Conservation (phyloP, 768 basidiomycete species). For the Pleurotus ostreatus region DNA sequence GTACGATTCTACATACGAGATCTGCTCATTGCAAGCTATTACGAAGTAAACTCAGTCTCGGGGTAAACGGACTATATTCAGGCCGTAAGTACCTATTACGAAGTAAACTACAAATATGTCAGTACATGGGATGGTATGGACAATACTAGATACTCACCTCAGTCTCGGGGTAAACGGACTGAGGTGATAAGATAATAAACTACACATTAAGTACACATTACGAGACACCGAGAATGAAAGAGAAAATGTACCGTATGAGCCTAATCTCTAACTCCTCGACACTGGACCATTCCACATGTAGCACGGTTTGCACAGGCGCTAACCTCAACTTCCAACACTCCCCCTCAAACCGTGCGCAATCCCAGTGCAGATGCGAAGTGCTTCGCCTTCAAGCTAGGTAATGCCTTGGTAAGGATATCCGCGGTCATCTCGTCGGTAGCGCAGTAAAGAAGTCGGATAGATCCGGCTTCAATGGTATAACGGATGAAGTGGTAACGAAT, state of each 20-base stretch:
- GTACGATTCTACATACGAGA: too few relatives aligned
- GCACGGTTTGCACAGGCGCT: not conserved
- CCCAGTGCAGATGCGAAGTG: conserved; percentile 7
- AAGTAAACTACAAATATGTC: not conserved
- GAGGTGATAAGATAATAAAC: not conserved
- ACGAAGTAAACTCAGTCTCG: not conserved
- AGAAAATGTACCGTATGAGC: not conserved
- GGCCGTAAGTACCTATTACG: not conserved
- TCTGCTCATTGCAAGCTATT: not conserved
- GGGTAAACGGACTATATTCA: not conserved
- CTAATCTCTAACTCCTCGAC: not conserved
- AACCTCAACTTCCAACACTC: conserved; percentile 2
- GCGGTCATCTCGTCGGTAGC: conserved; percentile 21
- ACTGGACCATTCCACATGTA: not conserved
- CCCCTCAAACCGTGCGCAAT: conserved; percentile 5
- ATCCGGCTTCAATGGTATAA: not conserved
- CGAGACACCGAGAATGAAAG: not conserved
- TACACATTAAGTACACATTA: not conserved
- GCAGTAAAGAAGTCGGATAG: conserved; percentile 11
- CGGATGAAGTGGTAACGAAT: conserved; percentile 8
- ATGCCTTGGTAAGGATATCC: conserved; percentile 23
- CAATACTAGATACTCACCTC: not conserved
- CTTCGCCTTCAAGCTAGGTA: conserved; percentile 11
- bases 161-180: not conserved
- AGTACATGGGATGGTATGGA: not conserved